phyloP scores from a whole-genome alignment of 495 filamentous ascomycete genomes.

The Aspergillus leporis region DNA sequence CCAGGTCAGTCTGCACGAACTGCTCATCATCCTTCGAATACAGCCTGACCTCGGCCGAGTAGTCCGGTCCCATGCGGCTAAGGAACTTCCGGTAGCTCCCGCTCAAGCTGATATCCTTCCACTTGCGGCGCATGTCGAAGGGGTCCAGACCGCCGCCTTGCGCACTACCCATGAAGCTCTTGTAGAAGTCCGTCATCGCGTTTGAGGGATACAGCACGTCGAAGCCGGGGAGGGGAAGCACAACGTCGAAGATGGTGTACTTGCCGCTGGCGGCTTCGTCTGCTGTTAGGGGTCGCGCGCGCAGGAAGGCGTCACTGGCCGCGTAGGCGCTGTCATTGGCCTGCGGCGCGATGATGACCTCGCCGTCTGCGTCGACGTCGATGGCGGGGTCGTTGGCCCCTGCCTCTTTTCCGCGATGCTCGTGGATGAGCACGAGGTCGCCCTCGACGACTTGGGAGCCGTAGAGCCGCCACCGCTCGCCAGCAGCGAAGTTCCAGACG shows the following conservation, averaged over 20 bases:
- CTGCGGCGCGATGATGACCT: constrained; percentile 61
- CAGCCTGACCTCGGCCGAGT: constrained; percentile 64
- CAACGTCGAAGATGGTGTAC: constrained; percentile 83
- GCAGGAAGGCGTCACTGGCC: constrained; percentile 63
- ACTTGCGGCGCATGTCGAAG: constrained; percentile 79
- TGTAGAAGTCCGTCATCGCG: constrained; percentile 77
- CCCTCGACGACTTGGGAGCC: constrained; percentile 75
- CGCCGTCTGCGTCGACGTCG: constrained; percentile 66
- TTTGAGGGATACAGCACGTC: constrained; percentile 86
- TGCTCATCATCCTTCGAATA: constrained; percentile 77
- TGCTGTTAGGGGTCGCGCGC: constrained; percentile 71
- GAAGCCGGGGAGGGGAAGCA: constrained; percentile 91
- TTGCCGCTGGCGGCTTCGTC: constrained; percentile 78
- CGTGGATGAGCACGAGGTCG: constrained; percentile 75
- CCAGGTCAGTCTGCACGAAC: constrained; percentile 81
- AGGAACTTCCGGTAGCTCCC: constrained; percentile 86
- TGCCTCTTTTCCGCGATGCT: constrained; percentile 49
- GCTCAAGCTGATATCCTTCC: constrained; percentile 85
- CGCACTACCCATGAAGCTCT: constrained; percentile 75
- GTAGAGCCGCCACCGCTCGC: constrained; percentile 73
- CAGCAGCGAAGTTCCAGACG: constrained; percentile 85
- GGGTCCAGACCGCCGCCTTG: constrained; percentile 79
- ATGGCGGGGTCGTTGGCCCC: constrained; percentile 15
- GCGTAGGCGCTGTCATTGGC: constrained; percentile 55
- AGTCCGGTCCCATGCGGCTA: constrained; percentile 56